Conservation (phyloP, 2,329 filamentous ascomycete species). For the Colletotrichum euphorbiae region DNA sequence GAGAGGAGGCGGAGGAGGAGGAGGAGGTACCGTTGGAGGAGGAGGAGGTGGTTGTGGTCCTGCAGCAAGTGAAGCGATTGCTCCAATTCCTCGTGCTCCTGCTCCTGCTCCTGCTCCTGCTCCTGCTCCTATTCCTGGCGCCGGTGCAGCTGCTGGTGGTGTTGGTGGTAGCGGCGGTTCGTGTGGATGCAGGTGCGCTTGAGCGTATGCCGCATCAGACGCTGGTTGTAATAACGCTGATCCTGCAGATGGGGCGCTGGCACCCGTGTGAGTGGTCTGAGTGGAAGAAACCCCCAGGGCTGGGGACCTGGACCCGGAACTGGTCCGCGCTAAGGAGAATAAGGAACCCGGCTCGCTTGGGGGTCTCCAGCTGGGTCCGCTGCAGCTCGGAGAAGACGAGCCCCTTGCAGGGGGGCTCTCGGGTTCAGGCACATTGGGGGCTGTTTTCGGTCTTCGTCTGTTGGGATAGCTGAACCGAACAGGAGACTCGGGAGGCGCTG, state of each 20-base stretch:
- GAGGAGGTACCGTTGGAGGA: slow-evolving; percentile 6
- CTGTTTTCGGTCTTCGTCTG: slow-evolving; percentile 31
- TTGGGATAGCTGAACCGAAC: slow-evolving; percentile 39
- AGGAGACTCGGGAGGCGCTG: slow-evolving; percentile 29
- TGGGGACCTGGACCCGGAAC: slow-evolving; percentile 35
- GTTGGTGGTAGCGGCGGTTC: no score
- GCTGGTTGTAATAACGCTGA: slow-evolving; percentile 37
- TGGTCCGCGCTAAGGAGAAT: slow-evolving; percentile 35
- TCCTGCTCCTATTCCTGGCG: background rate
- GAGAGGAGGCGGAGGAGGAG: slow-evolving; percentile 10
- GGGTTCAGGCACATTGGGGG: slow-evolving; percentile 24
- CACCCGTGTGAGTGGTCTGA: slow-evolving; percentile 22
- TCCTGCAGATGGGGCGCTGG: slow-evolving; percentile 35
- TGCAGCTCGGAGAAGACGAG: slow-evolving; percentile 13
- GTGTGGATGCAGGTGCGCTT: background rate
- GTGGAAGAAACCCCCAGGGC: slow-evolving; percentile 37
- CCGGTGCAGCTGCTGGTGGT: background rate
- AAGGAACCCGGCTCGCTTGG: slow-evolving; percentile 37
- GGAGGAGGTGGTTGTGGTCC: background rate
- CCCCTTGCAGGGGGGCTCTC: slow-evolving; percentile 34
- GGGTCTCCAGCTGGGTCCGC: background rate
- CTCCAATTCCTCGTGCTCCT: background rate
- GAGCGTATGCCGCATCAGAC: slow-evolving; percentile 31
- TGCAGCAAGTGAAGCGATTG: background rate
- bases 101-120: background rate